Conservation (phyloP, 2,329 filamentous ascomycete species). For the Balansia obtecta region DNA sequence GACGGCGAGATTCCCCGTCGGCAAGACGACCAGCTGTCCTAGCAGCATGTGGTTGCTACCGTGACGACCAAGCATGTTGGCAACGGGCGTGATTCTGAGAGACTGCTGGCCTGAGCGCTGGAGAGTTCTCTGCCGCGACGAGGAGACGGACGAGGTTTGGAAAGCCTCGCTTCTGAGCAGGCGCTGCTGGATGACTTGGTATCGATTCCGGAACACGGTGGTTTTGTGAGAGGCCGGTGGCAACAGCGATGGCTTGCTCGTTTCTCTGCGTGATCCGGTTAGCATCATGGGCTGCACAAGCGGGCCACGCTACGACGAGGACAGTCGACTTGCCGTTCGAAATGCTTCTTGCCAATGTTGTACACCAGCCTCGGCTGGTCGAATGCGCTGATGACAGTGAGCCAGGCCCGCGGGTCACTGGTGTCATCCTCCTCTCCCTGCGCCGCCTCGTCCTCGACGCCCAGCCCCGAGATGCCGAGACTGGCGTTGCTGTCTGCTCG, state of each 20-base stretch:
- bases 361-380: conserved; percentile 72
- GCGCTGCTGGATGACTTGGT: conserved; percentile 84
- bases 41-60: conserved; percentile 78
- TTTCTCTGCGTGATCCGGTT: conserved; percentile 30
- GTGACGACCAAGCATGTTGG: conserved; percentile 63
- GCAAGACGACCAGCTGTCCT: conserved; percentile 68
- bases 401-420: conserved; percentile 66
- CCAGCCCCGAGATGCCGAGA: conserved; percentile 45
- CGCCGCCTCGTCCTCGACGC: conserved; percentile 39
- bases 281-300: background rate
- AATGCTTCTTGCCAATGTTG: conserved; percentile 76
- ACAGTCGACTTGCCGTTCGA: conserved; percentile 54
- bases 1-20: conserved; percentile 70
- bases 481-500: conserved; percentile 55
- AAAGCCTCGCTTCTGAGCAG: conserved; percentile 89
- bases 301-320: too few species aligned
- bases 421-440: conserved; percentile 40
- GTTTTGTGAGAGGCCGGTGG: conserved; percentile 75
- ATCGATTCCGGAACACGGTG: conserved; percentile 74
- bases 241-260: conserved; percentile 55
- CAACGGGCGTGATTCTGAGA: conserved; percentile 82
- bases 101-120: conserved; percentile 51
- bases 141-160: conserved; percentile 65
- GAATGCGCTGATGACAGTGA: conserved; percentile 73
- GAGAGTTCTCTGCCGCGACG: conserved; percentile 39